Evolutionary conservation across 176 grass and related monocot genomes (phyloP).

Genomic region (Oryza nivara): DNA sequence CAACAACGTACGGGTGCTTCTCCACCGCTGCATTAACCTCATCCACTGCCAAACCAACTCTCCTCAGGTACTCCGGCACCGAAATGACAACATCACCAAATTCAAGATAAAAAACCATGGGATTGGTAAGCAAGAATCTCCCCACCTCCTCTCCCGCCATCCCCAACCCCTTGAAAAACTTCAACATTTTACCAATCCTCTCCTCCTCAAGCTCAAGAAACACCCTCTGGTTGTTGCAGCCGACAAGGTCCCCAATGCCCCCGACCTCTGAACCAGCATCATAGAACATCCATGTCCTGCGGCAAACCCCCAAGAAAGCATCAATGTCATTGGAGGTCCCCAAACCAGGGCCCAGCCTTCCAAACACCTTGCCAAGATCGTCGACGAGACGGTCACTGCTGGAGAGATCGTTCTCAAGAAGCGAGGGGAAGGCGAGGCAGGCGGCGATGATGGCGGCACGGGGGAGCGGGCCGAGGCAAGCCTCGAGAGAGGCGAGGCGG

Average conservation of each 20-base stretch:
- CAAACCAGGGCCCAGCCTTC: slow-evolving; percentile 41
- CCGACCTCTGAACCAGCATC: slow-evolving; percentile 58
- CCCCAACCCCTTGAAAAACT: slow-evolving; percentile 70
- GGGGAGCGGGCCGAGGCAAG: slow-evolving; percentile 37
- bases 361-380: slow-evolving; percentile 55
- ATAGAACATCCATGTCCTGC: slow-evolving; percentile 74
- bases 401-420: slow-evolving; percentile 43
- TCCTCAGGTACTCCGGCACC: slow-evolving; percentile 61
- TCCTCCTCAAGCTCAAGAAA: slow-evolving; percentile 66
- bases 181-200: slow-evolving; percentile 55
- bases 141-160: slow-evolving; percentile 56
- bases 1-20: slow-evolving; percentile 67
- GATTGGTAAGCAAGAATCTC: slow-evolving; percentile 60
- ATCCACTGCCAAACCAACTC: slow-evolving; percentile 50
- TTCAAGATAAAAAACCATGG: slow-evolving; percentile 61
- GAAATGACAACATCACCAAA: slow-evolving; percentile 59
- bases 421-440: slow-evolving; percentile 67
- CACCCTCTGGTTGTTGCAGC: slow-evolving; percentile 48
- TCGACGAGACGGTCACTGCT: slow-evolving; percentile 44
- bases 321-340: slow-evolving; percentile 67
- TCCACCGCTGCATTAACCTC: slow-evolving; percentile 37
- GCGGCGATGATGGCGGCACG: slow-evolving; percentile 61
- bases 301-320: slow-evolving; percentile 55
- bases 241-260: slow-evolving; percentile 57
- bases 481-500: slow-evolving; percentile 59